These are phyloP conservation scores for Magnolia changhungtana DNA, from an alignment of 164 flowering plant species.

Conservation along the genomic window DNA sequence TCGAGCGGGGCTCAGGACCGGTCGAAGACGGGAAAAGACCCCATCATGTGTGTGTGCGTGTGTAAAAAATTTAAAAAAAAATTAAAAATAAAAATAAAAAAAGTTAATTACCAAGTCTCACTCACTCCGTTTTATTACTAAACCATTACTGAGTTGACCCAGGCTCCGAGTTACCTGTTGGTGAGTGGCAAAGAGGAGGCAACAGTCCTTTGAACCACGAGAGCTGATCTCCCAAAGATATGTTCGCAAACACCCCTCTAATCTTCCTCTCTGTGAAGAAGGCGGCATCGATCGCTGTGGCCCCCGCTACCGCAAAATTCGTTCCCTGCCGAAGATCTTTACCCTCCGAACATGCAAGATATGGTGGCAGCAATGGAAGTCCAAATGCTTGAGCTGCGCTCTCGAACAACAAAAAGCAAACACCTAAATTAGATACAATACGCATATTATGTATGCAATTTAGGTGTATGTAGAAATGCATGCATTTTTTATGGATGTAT, in stretches of 20 bases:
- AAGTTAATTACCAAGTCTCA: no score
- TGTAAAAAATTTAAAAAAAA: no score
- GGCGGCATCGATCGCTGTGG: constrained; percentile 41
- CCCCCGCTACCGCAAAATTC: constrained; percentile 60
- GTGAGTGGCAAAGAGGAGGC: background rate
- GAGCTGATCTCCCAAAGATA: constrained; percentile 27
- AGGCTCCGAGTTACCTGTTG: background rate
- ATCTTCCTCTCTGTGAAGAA: constrained; percentile 15
- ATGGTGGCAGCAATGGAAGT: constrained; percentile 42
- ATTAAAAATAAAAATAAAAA: no score
- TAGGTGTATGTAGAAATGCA: background rate
- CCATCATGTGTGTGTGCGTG: no score
- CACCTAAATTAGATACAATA: no score
- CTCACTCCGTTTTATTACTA: no score
- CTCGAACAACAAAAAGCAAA: background rate
- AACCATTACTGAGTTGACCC: background rate
- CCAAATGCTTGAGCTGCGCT: constrained; percentile 18
- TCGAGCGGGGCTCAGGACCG: no score
- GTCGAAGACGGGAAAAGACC: no score
- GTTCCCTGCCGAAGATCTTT: constrained; percentile 29
- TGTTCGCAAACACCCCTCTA: background rate
- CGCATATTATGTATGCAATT: no score
- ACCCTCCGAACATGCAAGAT: constrained; percentile 20
- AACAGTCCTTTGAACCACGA: constrained; percentile 29
- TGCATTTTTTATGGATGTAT: background rate